Evolutionary conservation across 192 early-diverging fungal species (phyloP).

Genomic region (Gaertneriomyces semiglobifer): DNA sequence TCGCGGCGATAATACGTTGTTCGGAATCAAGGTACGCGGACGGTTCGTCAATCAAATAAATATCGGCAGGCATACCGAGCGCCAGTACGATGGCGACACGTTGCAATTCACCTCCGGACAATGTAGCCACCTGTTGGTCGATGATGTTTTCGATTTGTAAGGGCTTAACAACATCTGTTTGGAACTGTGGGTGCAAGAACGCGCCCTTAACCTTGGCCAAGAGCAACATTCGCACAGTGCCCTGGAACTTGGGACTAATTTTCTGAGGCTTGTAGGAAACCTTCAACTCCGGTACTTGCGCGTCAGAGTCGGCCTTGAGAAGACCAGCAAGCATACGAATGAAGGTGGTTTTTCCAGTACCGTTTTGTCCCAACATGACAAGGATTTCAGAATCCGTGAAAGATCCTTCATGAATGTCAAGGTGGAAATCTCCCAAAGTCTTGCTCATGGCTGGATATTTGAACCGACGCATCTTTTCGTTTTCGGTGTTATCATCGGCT

Average conservation of each 20-base stretch:
- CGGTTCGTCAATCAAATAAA: constrained; percentile 97
- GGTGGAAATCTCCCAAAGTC: constrained; percentile 75
- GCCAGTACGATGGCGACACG: constrained; percentile 92
- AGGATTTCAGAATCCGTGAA: constrained; percentile 97
- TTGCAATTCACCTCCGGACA: constrained; percentile 99
- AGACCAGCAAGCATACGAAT: constrained; percentile 88
- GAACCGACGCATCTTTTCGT: constrained; percentile 71
- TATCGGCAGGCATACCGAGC: constrained; percentile 87
- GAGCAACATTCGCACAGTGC: constrained; percentile 89
- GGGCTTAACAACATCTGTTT: constrained; percentile 94
- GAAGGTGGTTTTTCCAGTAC: constrained; percentile 78
- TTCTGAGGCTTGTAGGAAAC: constrained; percentile 98
- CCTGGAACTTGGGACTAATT: constrained; percentile 92
- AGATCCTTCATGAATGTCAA: constrained; percentile 71
- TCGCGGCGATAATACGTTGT: constrained; percentile 97
- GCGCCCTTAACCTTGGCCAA: constrained; percentile 77
- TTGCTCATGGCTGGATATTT: constrained; percentile 87
- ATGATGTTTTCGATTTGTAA: constrained; percentile 88
- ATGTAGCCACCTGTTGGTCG: constrained; percentile 75
- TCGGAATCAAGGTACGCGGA: constrained; percentile 98
- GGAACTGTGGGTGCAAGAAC: constrained; percentile 93
- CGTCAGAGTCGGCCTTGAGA: constrained; percentile 72
- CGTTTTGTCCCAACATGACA: constrained; percentile 98
- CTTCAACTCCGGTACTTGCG: constrained; percentile 76
- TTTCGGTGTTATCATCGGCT: constrained; percentile 66